Percentiles rank a stretch among this genome's conserved stretches.
Evolutionary conservation across 2,329 filamentous ascomycete genomes (phyloP).

Genomic region (Aureobasidium sp.): DNA sequence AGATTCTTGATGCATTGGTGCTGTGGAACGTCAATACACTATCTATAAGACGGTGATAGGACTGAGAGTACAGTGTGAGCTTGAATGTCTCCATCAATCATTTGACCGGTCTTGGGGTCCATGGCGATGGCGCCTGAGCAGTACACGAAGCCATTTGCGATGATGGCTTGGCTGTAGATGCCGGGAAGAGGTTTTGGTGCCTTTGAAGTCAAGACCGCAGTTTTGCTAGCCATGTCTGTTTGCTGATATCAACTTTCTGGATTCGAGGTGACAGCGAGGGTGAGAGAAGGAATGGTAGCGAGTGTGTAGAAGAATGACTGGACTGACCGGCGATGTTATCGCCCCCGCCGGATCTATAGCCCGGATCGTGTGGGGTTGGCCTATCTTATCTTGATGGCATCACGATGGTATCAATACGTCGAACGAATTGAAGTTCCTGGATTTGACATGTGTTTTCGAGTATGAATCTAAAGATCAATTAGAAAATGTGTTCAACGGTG

Average conservation of each 20-base stretch:
- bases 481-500: too few relatives aligned
- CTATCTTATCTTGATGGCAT: conserved; percentile 10
- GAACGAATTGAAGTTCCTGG: too few relatives aligned
- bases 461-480: too few relatives aligned
- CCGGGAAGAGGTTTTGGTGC: conserved; percentile 20
- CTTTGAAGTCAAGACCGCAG: conserved; percentile 14
- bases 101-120: conserved; percentile 46
- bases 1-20: conserved; percentile 56
- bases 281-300: not conserved
- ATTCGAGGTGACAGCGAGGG: not conserved
- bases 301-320: not conserved
- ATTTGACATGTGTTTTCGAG: too few relatives aligned
- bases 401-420: not conserved
- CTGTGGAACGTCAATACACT: conserved; percentile 20
- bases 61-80: conserved; percentile 44
- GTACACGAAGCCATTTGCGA: conserved; percentile 59
- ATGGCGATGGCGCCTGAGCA: conserved; percentile 59
- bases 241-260: not conserved
- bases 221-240: conserved; percentile 16
- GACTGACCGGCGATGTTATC: not conserved
- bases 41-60: not conserved
- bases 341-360: not conserved
- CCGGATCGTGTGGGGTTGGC: conserved; percentile 1
- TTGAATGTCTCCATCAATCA: conserved; percentile 52
- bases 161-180: conserved; percentile 30